Conservation (phyloP, 495 filamentous ascomycete species). For the Penicillium canescens region DNA sequence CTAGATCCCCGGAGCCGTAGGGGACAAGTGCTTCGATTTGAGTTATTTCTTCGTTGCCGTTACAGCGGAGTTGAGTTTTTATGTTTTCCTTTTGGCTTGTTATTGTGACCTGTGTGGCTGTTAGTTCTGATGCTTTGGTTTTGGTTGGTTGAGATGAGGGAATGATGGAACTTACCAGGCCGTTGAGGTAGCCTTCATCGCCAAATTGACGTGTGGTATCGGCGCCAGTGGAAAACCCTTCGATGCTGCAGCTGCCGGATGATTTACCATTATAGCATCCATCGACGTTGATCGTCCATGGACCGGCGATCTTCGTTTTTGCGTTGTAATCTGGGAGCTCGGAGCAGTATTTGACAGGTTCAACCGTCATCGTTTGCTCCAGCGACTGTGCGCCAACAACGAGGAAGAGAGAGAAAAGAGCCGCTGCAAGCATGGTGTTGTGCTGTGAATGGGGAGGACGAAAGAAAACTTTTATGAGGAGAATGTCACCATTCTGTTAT, state of each 20-base stretch:
- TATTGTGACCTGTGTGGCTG: constrained; percentile 7
- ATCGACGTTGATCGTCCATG: constrained; percentile 10
- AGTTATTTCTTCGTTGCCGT: constrained; percentile 7
- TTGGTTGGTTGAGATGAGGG: not conserved
- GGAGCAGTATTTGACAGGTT: constrained; percentile 7
- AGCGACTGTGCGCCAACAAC: constrained; percentile 1
- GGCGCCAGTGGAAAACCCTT: constrained; percentile 7
- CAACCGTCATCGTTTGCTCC: not conserved
- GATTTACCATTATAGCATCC: constrained; percentile 8
- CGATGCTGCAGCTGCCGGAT: constrained; percentile 9
- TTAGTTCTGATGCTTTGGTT: not conserved
- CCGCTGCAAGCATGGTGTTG: not conserved
- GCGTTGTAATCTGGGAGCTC: constrained; percentile 12
- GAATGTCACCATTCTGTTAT: no score
- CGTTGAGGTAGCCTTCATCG: constrained; percentile 1
- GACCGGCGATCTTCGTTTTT: constrained; percentile 14
- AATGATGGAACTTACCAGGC: constrained; percentile 7
- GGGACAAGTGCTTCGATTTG: constrained; percentile 13
- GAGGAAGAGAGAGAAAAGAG: not conserved
- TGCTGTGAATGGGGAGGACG: not conserved
- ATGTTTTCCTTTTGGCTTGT: not conserved
- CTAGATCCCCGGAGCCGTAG: constrained; percentile 11
- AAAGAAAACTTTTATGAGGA: no score
- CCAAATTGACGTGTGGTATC: constrained; percentile 10
- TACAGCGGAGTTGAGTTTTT: constrained; percentile 18